Percentiles rank a stretch among this genome's conserved stretches.
Conservation (phyloP, 2,329 filamentous ascomycete genomes). For the Graphiopsis chlorocephala region DNA sequence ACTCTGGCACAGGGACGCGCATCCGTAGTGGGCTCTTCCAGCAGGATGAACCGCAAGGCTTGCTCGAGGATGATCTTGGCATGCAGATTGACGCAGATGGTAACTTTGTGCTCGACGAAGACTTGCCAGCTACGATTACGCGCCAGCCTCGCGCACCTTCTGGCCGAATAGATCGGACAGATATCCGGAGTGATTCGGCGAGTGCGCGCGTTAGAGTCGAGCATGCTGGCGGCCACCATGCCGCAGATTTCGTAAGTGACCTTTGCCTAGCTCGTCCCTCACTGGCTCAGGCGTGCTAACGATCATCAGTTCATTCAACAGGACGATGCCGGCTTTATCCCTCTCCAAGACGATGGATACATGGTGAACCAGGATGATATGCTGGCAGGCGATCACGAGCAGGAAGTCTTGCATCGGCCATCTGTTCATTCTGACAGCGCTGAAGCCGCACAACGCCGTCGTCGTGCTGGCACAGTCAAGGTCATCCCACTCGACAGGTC, state of each 20-base stretch:
- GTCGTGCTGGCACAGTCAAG: constrained; percentile 32
- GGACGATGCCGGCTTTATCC: constrained; percentile 36
- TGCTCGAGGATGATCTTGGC: constrained; percentile 29
- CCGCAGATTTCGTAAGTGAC: constrained; percentile 37
- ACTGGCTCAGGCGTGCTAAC: not conserved
- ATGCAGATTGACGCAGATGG: constrained; percentile 64
- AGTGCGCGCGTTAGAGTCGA: constrained; percentile 43
- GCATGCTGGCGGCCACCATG: constrained; percentile 40
- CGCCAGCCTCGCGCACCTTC: constrained; percentile 18
- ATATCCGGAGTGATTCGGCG: constrained; percentile 20
- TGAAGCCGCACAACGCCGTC: constrained; percentile 41
- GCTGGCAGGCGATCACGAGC: constrained; percentile 21
- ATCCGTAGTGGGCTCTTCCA: not conserved
- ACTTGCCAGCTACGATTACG: constrained; percentile 8
- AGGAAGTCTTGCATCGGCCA: not conserved
- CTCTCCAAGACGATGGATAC: constrained; percentile 25
- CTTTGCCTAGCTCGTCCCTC: not conserved
- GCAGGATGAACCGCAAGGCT: constrained; percentile 43
- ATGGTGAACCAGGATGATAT: constrained; percentile 25
- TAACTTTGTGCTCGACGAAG: constrained; percentile 41
- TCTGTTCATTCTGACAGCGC: constrained; percentile 36
- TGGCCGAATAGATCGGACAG: constrained; percentile 15
- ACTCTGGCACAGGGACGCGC: constrained; percentile 36
- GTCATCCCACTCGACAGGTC: constrained; percentile 47
- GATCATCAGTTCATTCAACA: constrained; percentile 15